These are phyloP conservation scores for Penicillium flavigenum DNA, from an alignment of 495 filamentous ascomycete genomes.

Conservation along the genomic window DNA sequence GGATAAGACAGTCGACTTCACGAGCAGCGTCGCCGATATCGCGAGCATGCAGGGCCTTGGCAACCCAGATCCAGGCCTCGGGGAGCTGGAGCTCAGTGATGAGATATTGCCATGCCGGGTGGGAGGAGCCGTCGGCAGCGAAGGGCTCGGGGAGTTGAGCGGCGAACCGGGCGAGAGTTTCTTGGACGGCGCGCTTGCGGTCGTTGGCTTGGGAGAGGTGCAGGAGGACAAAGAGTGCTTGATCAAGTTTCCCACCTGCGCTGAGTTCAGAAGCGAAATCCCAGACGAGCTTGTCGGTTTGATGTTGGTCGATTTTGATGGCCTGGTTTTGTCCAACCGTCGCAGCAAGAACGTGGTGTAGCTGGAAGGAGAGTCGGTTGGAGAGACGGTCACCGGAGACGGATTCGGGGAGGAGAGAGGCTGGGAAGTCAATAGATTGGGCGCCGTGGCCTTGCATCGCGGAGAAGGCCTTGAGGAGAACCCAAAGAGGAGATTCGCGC, in stretches of 20 bases:
- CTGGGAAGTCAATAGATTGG: slow-evolving; percentile 33
- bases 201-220: slow-evolving; percentile 65
- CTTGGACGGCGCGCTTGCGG: slow-evolving; percentile 65
- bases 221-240: slow-evolving; percentile 70
- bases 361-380: slow-evolving; percentile 77
- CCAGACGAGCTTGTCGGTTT: slow-evolving; percentile 64
- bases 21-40: slow-evolving; percentile 59
- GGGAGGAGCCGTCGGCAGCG: slow-evolving; percentile 48
- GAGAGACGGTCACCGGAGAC: slow-evolving; percentile 68
- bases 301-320: slow-evolving; percentile 34
- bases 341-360: slow-evolving; percentile 58
- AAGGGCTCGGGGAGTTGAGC: slow-evolving; percentile 53
- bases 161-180: slow-evolving; percentile 61
- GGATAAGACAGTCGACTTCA: slow-evolving; percentile 74
- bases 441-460: slow-evolving; percentile 36
- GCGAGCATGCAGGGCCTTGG: slow-evolving; percentile 80
- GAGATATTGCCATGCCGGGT: slow-evolving; percentile 54
- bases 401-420: slow-evolving; percentile 44
- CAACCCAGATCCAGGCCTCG: slow-evolving; percentile 76
- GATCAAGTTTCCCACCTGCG: slow-evolving; percentile 63
- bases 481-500: slow-evolving; percentile 80
- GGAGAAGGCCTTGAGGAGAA: slow-evolving; percentile 76
- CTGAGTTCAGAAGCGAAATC: slow-evolving; percentile 74
- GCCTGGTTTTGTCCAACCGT: slow-evolving; percentile 50
- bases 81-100: slow-evolving; percentile 64